Base-by-base conservation (phyloP, 305 asterid species). In the Fraxinus paxiana region DNA sequence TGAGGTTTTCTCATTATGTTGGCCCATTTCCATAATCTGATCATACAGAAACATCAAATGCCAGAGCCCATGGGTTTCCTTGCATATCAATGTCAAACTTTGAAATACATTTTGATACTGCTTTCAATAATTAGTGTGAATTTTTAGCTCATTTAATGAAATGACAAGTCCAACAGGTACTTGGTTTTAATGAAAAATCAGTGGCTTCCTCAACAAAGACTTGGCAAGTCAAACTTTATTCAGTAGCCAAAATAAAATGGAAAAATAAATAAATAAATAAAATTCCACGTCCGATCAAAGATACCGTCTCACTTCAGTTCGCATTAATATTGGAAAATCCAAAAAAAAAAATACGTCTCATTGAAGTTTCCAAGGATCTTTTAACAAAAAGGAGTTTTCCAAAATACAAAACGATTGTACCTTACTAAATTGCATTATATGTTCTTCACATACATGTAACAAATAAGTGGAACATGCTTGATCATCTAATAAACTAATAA, bases 401-500 rank as follows among this genome's bases (percentile, higher is more conserved):
- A 69, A 4, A 34, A 69, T 22, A 67, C 13, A 13, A 30, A 69
- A 69, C 9, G 3, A 30, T 5, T 69, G 38, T 1, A 13, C 22
- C 37, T 18, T 59, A n/a, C 75, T 56, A 73, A 73, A 34, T 28
- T 37, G 74, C 69, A 79, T 28, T 3, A 46, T 5, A 37, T 63
- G 18, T 24, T 28, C 67, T 70, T 72, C 81, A 70, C 72, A 34
- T 65, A 18, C 4, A 12, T n/a, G 56, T 54, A 82, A 75, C 73
- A 80, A 31, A 79, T 34, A 72, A 80, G 31, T 18, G 2, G 26
- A 24, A 70, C 41, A 61, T 34, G 73, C 56, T 79, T 81, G 76
- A 81, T 73, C 20, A 69, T 31, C 72, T 54, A 48, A 34, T 6
- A 80, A 61, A 72, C 61, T 22, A 73, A 88, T 37, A 35, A 61